Conservation (phyloP, 768 basidiomycete species). For the Xerocomus spinulosus region DNA sequence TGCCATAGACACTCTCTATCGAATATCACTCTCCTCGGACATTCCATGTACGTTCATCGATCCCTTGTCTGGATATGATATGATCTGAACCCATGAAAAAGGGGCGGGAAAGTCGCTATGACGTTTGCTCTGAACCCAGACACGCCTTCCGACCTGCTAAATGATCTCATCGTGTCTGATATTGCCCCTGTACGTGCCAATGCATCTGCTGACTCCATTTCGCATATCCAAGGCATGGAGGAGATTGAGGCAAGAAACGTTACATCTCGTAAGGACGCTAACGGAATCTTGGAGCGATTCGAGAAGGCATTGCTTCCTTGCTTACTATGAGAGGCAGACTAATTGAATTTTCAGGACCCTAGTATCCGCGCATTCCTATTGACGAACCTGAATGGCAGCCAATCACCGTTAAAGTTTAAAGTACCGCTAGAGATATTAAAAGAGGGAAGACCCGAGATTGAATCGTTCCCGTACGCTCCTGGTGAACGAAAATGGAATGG, state of each 20-base stretch:
- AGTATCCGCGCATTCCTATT: conserved; percentile 77
- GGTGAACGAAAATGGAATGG: conserved; percentile 53
- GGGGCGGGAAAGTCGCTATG: conserved; percentile 88
- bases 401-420: conserved; percentile 53
- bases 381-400: conserved; percentile 60
- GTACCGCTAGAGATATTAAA: conserved; percentile 68
- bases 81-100: conserved; percentile 26
- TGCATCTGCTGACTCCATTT: conserved; percentile 58
- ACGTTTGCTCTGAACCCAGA: conserved; percentile 49
- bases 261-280: conserved; percentile 63
- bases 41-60: conserved; percentile 69
- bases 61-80: not conserved
- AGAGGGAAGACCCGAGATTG: conserved; percentile 60
- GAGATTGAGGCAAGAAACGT: conserved; percentile 58
- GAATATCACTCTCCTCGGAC: conserved; percentile 74
- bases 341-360: conserved; percentile 51
- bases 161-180: conserved; percentile 70
- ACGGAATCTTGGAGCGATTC: conserved; percentile 53
- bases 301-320: conserved; percentile 48
- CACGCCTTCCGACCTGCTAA: conserved; percentile 40
- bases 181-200: conserved; percentile 65
- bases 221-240: conserved; percentile 70
- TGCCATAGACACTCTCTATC: conserved; percentile 48
- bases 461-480: conserved; percentile 70
- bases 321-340: not conserved